phyloP scores from a whole-genome alignment of 1,284 basidiomycete genomes.

The Cronartium quercuum region DNA sequence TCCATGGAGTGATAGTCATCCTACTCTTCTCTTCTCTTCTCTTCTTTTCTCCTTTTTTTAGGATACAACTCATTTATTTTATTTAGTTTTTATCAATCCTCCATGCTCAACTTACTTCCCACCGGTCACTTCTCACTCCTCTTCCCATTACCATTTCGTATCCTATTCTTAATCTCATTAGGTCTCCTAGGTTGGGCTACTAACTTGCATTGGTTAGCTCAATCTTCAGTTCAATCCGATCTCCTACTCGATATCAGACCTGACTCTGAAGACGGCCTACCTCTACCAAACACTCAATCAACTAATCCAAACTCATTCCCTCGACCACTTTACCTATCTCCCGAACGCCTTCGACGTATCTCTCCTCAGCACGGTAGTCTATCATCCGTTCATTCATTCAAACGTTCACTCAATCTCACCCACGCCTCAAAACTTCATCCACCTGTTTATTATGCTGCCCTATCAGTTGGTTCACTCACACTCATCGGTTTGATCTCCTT shows the following conservation, averaged over 20 bases:
- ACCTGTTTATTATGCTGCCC: not conserved
- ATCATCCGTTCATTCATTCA: not conserved
- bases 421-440: not conserved
- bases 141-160: slow-evolving; percentile 1
- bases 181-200: not conserved
- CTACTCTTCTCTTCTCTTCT: no score
- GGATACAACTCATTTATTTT: no score
- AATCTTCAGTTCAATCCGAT: not conserved
- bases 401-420: not conserved
- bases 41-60: no score
- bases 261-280: not conserved
- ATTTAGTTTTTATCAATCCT: no score
- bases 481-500: not conserved
- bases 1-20: no score
- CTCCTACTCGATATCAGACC: not conserved
- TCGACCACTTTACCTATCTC: not conserved
- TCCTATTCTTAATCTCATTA: not conserved
- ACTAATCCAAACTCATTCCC: not conserved
- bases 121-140: not conserved
- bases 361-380: not conserved
- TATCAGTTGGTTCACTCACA: not conserved
- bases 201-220: not conserved
- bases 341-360: not conserved
- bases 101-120: no score
- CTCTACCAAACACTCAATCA: not conserved